Evolutionary conservation across 129 eudicot species (phyloP).

Genomic region (Flaveria sonorensis): DNA sequence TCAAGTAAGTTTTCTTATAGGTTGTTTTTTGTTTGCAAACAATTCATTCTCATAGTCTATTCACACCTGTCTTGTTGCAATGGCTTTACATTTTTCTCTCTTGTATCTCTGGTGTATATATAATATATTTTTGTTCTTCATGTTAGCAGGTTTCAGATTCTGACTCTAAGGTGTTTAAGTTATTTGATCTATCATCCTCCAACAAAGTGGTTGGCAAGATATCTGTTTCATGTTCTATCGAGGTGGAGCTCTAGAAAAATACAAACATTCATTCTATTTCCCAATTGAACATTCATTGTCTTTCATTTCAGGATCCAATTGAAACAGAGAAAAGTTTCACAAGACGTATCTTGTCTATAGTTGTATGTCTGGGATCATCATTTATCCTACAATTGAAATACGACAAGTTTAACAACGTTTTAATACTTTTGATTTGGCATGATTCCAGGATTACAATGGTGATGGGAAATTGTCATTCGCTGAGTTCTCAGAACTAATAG

Average conservation of each 20-base stretch:
- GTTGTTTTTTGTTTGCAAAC: neutral
- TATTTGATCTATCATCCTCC: constrained; percentile 73
- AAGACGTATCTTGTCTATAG: constrained; percentile 69
- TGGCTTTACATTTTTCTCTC: neutral
- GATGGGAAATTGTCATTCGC: constrained; percentile 72
- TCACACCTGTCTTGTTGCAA: constrained; percentile 13
- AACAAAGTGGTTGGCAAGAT: constrained; percentile 59
- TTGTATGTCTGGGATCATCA: constrained; percentile 54
- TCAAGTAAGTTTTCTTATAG: constrained; percentile 50
- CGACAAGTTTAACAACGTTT: constrained; percentile 1
- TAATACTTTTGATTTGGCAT: constrained; percentile 20
- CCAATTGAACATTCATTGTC: neutral
- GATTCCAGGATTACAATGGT: constrained; percentile 72
- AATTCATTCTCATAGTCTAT: neutral
- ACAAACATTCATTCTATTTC: constrained; percentile 6
- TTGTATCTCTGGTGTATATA: neutral
- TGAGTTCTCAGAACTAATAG: constrained; percentile 71
- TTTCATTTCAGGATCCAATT: constrained; percentile 66
- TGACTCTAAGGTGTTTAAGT: constrained; percentile 46
- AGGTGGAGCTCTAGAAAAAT: constrained; percentile 50
- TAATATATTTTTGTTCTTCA: neutral
- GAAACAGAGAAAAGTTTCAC: constrained; percentile 84
- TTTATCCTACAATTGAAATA: constrained; percentile 4
- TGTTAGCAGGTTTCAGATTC: constrained; percentile 63
- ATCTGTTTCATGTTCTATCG: constrained; percentile 67